These are phyloP conservation scores for Mallotus repandus DNA, from an alignment of 441 rosid genomes.

Conservation along the genomic window DNA sequence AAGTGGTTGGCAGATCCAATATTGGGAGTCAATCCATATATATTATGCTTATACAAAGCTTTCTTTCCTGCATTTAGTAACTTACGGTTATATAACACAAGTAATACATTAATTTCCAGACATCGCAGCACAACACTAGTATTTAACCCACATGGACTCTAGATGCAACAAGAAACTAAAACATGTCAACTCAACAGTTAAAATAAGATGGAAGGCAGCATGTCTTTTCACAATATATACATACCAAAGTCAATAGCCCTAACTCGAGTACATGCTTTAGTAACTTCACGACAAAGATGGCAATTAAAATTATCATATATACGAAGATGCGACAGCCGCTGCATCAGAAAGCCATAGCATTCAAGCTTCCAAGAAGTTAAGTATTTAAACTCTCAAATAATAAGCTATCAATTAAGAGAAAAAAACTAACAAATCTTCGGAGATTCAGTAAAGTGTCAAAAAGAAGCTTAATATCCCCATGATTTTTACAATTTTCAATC, in stretches of 20 bases:
- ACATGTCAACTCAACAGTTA: not conserved
- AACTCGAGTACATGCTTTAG: slow-evolving; percentile 62
- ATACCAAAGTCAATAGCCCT: slow-evolving; percentile 74
- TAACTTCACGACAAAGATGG: slow-evolving; percentile 71
- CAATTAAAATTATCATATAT: slow-evolving; percentile 69
- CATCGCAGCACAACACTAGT: slow-evolving; percentile 10
- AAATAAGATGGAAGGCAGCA: not conserved
- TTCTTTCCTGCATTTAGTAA: slow-evolving; percentile 53
- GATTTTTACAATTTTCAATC: slow-evolving; percentile 58
- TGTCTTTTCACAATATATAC: slow-evolving; percentile 14
- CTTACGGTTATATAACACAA: slow-evolving; percentile 5
- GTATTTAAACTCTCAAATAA: not conserved
- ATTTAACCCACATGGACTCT: not conserved
- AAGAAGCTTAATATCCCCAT: slow-evolving; percentile 64
- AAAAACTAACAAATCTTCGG: slow-evolving; percentile 69
- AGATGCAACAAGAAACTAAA: not conserved
- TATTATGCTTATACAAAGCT: slow-evolving; percentile 71
- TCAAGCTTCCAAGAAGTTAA: slow-evolving; percentile 2
- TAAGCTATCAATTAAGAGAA: slow-evolving; percentile 1
- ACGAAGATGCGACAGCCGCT: slow-evolving; percentile 79
- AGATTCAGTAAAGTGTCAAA: slow-evolving; percentile 60
- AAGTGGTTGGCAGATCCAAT: slow-evolving; percentile 76
- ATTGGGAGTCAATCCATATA: slow-evolving; percentile 76
- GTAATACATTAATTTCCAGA: slow-evolving; percentile 1
- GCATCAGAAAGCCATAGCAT: slow-evolving; percentile 29